Evolutionary conservation across 1,284 basidiomycete species (phyloP).

Genomic region (Sporisorium reilianum): DNA sequence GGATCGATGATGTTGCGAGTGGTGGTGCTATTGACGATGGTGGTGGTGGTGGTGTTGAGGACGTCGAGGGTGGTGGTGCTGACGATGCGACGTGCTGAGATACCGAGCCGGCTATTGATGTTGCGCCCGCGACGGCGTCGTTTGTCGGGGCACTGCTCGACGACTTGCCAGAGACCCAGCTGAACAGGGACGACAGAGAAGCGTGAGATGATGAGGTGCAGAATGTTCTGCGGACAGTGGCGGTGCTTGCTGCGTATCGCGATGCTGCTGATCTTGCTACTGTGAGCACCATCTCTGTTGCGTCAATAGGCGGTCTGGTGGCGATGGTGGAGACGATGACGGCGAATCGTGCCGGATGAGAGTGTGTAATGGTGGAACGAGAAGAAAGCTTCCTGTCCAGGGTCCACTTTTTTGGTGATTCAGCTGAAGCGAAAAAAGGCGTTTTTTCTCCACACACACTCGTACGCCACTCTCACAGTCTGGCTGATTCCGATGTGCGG

Average conservation of each 20-base stretch:
- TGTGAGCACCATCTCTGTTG: background rate
- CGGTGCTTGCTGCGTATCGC: background rate
- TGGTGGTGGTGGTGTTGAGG: background rate
- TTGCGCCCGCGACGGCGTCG: background rate
- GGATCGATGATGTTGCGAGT: background rate
- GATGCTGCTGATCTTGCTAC: background rate
- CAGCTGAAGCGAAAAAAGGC: background rate
- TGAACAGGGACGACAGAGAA: background rate
- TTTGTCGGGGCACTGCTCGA: background rate
- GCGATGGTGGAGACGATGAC: background rate
- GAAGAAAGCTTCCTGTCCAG: background rate
- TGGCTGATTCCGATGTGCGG: background rate
- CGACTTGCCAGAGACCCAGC: constrained; percentile 1
- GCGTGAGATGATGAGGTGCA: background rate
- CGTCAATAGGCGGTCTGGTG: too few relatives aligned
- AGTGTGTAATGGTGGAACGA: background rate
- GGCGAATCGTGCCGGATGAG: background rate
- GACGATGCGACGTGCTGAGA: background rate
- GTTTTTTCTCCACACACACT: background rate
- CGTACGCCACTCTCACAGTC: background rate
- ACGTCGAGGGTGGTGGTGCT: background rate
- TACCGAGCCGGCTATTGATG: background rate
- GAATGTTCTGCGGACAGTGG: background rate
- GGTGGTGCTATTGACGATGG: background rate
- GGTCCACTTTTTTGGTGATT: constrained; percentile 1